These are phyloP conservation scores for Umbelopsis ramanniana DNA, from an alignment of 192 early-diverging fungal genomes.

Conservation along the genomic window DNA sequence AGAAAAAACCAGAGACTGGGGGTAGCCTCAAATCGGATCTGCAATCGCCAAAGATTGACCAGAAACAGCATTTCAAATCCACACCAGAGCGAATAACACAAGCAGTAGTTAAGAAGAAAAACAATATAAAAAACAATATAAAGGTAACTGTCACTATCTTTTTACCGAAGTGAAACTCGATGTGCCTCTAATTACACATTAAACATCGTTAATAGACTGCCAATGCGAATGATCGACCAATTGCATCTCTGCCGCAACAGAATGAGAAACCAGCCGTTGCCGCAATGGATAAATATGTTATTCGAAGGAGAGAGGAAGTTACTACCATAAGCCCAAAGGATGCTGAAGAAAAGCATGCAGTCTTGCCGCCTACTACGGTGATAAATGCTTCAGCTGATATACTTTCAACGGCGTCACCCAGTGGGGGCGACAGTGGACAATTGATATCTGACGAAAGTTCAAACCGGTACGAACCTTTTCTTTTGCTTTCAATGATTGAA, in stretches of 20 bases:
- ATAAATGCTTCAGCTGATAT: background rate
- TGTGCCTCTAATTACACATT: background rate
- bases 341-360: background rate
- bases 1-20: slow-evolving; percentile 4
- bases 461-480: background rate
- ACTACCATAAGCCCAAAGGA: background rate
- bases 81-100: background rate
- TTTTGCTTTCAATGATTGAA: background rate
- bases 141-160: background rate
- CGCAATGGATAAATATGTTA: slow-evolving; percentile 8
- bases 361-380: background rate
- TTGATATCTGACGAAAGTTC: background rate
- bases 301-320: background rate
- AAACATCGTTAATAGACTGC: background rate
- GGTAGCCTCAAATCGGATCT: background rate
- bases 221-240: background rate
- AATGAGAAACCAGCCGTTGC: background rate
- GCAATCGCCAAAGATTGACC: background rate
- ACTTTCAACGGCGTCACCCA: background rate
- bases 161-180: background rate
- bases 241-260: background rate
- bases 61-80: background rate
- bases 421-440: background rate
- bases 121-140: background rate
- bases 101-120: background rate